Percentiles rank a stretch among this genome's conserved stretches.
Evolutionary conservation across 108 stramenopile species (phyloP).

Genomic region (Nannochloropsis oceanica): DNA sequence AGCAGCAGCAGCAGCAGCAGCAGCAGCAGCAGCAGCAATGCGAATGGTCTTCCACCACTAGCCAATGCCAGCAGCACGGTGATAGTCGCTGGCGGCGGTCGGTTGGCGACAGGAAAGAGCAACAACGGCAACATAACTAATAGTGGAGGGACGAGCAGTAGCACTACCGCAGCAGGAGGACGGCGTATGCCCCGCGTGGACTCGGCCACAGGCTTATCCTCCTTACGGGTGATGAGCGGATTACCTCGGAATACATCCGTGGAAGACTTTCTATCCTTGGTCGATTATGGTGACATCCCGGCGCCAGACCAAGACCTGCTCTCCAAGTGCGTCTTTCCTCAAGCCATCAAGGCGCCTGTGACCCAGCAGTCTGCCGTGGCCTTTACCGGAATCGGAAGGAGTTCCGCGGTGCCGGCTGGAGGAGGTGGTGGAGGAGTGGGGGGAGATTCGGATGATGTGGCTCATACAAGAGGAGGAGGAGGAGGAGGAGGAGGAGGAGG

Average conservation of each 20-base stretch:
- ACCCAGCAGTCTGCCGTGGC: not conserved
- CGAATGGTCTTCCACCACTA: not conserved
- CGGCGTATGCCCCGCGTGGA: not conserved
- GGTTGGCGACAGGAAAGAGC: too few species aligned
- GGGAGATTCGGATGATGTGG: too few species aligned
- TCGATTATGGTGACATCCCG: constrained; percentile 67
- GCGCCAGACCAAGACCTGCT: constrained; percentile 62
- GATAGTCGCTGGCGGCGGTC: not conserved
- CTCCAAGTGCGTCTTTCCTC: not conserved
- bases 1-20: not conserved
- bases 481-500: too few species aligned
- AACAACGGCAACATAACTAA: too few species aligned
- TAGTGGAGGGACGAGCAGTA: not conserved
- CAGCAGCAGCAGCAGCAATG: not conserved
- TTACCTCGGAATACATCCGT: constrained; percentile 51
- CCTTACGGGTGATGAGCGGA: not conserved
- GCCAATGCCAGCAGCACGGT: not conserved
- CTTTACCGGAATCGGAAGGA: not conserved
- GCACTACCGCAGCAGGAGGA: not conserved
- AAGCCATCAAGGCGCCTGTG: not conserved
- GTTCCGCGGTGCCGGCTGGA: not conserved
- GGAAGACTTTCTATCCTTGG: constrained; percentile 68
- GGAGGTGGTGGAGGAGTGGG: not conserved
- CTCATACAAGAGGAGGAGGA: too few species aligned
- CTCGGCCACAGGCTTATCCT: not conserved